Conservation (phyloP, 2,329 filamentous ascomycete genomes). For the Coniochaeta pulveracea region DNA sequence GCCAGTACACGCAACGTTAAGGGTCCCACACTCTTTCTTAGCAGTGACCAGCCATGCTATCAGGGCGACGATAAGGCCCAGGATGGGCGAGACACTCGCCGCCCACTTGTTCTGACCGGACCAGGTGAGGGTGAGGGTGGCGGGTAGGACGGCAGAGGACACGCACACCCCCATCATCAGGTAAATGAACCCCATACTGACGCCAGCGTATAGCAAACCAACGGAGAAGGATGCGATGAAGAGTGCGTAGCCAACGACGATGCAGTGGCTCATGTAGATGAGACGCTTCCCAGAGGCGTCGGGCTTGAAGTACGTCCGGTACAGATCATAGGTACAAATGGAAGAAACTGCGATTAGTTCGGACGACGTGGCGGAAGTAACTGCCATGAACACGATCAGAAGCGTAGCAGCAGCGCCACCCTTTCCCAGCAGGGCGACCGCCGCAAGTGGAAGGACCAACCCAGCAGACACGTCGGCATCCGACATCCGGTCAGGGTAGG, state of each 20-base stretch:
- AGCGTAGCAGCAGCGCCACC: constrained; percentile 71
- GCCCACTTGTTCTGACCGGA: constrained; percentile 67
- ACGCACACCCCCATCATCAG: constrained; percentile 89
- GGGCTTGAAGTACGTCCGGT: constrained; percentile 78
- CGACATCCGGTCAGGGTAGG: constrained; percentile 60
- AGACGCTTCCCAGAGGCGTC: constrained; percentile 61
- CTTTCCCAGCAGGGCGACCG: constrained; percentile 70
- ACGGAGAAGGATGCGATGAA: constrained; percentile 71
- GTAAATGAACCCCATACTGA: constrained; percentile 67
- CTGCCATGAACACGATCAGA: constrained; percentile 80
- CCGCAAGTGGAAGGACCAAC: constrained; percentile 73
- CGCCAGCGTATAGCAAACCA: constrained; percentile 60
- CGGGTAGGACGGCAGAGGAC: constrained; percentile 72
- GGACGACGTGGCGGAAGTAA: constrained; percentile 72
- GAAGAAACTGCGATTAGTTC: constrained; percentile 81
- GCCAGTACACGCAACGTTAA: constrained; percentile 66
- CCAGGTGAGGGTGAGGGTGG: constrained; percentile 73
- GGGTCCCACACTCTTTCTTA: constrained; percentile 53
- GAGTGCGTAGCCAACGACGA: constrained; percentile 60
- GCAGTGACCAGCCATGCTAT: constrained; percentile 72
- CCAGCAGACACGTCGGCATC: constrained; percentile 69
- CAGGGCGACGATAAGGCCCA: constrained; percentile 58
- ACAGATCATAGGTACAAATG: constrained; percentile 82
- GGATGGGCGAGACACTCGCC: constrained; percentile 55
- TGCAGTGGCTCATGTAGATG: constrained; percentile 68